Conservation (phyloP, 345 rosid genomes). For the Arabis hirsuta region DNA sequence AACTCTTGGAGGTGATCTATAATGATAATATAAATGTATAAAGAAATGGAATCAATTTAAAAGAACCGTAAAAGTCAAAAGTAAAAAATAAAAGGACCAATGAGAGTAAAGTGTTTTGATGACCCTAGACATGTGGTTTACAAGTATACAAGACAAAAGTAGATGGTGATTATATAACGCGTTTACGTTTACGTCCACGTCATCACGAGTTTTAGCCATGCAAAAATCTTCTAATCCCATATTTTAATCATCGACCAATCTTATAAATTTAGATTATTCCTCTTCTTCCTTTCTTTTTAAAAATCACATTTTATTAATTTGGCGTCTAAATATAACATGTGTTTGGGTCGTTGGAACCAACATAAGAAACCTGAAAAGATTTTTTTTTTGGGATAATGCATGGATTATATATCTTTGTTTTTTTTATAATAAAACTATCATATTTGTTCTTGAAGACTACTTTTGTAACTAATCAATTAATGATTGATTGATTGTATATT, state of each 20-base stretch:
- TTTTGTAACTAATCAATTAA: not conserved
- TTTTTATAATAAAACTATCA: not conserved
- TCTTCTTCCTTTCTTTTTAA: not conserved
- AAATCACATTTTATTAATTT: slow-evolving; percentile 4
- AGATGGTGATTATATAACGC: slow-evolving; percentile 21
- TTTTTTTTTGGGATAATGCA: not conserved
- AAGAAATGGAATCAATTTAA: slow-evolving; percentile 19
- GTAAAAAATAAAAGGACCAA: slow-evolving; percentile 12
- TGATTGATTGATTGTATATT: not conserved
- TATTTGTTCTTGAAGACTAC: not conserved
- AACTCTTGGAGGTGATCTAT: too few species aligned
- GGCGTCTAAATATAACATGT: slow-evolving; percentile 11
- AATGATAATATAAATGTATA: slow-evolving; percentile 2
- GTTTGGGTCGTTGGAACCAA: slow-evolving; percentile 26
- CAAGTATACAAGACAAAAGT: slow-evolving; percentile 19
- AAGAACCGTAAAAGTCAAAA: slow-evolving; percentile 10
- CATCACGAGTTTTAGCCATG: slow-evolving; percentile 28
- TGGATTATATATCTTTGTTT: not conserved
- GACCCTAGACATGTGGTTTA: slow-evolving; percentile 41
- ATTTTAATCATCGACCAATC: not conserved
- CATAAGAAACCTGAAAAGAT: slow-evolving; percentile 30
- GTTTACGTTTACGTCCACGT: slow-evolving; percentile 14
- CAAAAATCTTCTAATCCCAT: slow-evolving; percentile 11
- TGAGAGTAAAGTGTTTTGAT: slow-evolving; percentile 29
- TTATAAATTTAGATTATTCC: slow-evolving; percentile 2